Conservation (phyloP, 345 rosid genomes). For the Cochlearia excelsa region DNA sequence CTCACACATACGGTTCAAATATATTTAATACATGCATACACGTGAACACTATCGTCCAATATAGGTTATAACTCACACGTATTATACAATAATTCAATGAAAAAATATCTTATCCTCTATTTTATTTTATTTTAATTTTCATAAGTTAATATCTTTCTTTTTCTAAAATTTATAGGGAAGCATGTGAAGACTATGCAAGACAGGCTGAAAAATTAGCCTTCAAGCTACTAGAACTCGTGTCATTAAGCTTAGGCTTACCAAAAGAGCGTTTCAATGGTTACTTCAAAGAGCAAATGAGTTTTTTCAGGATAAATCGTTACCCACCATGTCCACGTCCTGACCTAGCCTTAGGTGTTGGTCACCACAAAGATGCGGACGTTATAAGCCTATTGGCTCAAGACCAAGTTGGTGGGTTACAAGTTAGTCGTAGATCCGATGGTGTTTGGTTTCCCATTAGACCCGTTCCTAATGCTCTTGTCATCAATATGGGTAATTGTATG, state of each 20-base stretch:
- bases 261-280: constrained; percentile 42
- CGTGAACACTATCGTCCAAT: too few species aligned
- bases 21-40: too few species aligned
- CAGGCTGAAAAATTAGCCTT: constrained; percentile 51
- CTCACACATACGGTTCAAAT: too few species aligned
- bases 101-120: not conserved
- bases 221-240: constrained; percentile 48
- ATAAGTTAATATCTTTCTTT: too few species aligned
- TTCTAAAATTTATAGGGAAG: constrained; percentile 34
- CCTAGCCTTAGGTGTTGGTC: constrained; percentile 77
- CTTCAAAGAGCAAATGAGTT: constrained; percentile 51
- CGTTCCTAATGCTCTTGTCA: constrained; percentile 61
- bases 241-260: constrained; percentile 58
- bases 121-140: not conserved
- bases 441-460: constrained; percentile 75
- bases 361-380: constrained; percentile 74
- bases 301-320: constrained; percentile 66
- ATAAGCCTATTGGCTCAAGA: constrained; percentile 73
- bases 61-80: too few species aligned
- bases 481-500: constrained; percentile 62
- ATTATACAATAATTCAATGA: too few species aligned
- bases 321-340: constrained; percentile 81
- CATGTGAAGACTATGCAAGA: constrained; percentile 44
- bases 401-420: constrained; percentile 73
- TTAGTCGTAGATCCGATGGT: constrained; percentile 58